Evolutionary conservation across 352 stramenopile species (phyloP).

Genomic region (Phytophthora podocarpi): DNA sequence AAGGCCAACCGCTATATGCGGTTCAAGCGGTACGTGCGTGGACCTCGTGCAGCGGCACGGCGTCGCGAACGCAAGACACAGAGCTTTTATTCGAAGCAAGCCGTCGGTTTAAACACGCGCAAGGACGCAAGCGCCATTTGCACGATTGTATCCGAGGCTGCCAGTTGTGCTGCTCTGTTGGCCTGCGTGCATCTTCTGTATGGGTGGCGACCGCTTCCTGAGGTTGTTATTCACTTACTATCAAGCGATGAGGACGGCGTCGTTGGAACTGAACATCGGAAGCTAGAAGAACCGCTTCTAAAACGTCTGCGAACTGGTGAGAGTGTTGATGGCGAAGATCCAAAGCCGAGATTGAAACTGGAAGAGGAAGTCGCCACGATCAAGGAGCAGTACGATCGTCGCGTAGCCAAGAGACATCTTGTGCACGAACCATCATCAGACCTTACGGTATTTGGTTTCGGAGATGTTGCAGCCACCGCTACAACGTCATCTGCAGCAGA

Average conservation of each 20-base stretch:
- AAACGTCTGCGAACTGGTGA: constrained; percentile 48
- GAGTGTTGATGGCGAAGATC: constrained; percentile 21
- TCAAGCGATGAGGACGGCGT: constrained; percentile 25
- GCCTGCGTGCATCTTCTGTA: constrained; percentile 84
- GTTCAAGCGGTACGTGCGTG: constrained; percentile 84
- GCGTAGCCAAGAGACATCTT: constrained; percentile 62
- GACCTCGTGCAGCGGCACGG: constrained; percentile 58
- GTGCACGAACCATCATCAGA: constrained; percentile 40
- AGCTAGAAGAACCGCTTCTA: constrained; percentile 46
- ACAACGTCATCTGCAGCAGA: neutral
- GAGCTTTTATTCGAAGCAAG: constrained; percentile 82
- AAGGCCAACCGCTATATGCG: constrained; percentile 85
- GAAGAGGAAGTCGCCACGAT: constrained; percentile 80
- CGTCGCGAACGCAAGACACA: constrained; percentile 66
- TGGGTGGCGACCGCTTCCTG: constrained; percentile 66
- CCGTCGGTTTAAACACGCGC: constrained; percentile 51
- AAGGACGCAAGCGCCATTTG: constrained; percentile 70
- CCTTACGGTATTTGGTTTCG: constrained; percentile 29
- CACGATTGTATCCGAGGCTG: constrained; percentile 78
- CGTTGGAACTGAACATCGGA: constrained; percentile 14
- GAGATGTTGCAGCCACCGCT: neutral
- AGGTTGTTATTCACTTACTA: constrained; percentile 76
- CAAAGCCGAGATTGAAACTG: constrained; percentile 42
- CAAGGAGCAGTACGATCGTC: constrained; percentile 77
- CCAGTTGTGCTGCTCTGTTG: constrained; percentile 75